Percentiles rank a stretch among this genome's conserved stretches.
Conservation (phyloP, 208 protist genomes). For the Lotmaria passim region DNA sequence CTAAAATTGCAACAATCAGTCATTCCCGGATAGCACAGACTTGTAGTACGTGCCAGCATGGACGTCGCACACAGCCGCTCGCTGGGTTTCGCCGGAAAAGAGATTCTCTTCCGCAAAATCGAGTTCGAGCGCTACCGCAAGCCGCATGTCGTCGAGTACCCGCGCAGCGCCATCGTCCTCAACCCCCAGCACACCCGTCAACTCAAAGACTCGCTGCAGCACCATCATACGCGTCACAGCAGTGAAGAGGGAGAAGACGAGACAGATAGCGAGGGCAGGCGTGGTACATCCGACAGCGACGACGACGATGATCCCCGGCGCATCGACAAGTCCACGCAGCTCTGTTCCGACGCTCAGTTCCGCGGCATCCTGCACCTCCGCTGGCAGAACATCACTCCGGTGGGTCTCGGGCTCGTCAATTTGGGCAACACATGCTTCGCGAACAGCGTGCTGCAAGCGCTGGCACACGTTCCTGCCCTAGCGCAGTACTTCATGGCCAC, state of each 20-base stretch:
- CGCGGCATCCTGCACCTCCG: slow-evolving; percentile 61
- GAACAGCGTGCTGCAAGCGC: slow-evolving; percentile 87
- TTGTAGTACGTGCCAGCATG: slow-evolving; percentile 29
- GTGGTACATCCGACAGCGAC: slow-evolving; percentile 18
- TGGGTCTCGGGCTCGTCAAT: slow-evolving; percentile 80
- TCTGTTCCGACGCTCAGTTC: slow-evolving; percentile 68
- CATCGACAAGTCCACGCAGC: slow-evolving; percentile 42
- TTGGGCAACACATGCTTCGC: slow-evolving; percentile 93
- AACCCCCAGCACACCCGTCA: slow-evolving; percentile 84
- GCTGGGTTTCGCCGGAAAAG: slow-evolving; percentile 59
- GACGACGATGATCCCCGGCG: slow-evolving; percentile 81
- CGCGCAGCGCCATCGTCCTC: slow-evolving; percentile 85
- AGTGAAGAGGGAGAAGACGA: slow-evolving; percentile 15
- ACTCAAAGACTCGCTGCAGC: slow-evolving; percentile 19
- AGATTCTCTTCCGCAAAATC: slow-evolving; percentile 75
- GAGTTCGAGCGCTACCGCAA: slow-evolving; percentile 89
- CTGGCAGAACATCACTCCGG: slow-evolving; percentile 60
- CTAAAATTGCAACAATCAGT: too few relatives aligned
- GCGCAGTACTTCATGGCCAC: slow-evolving; percentile 81
- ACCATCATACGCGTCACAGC: background rate
- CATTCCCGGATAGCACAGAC: too few relatives aligned
- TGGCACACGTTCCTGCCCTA: slow-evolving; percentile 85
- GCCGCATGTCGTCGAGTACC: slow-evolving; percentile 82
- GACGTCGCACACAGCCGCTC: slow-evolving; percentile 51
- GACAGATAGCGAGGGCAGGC: slow-evolving; percentile 4